Evolutionary conservation across 257 asterid species (phyloP).

Genomic region (Voacanga thouarsii): DNA sequence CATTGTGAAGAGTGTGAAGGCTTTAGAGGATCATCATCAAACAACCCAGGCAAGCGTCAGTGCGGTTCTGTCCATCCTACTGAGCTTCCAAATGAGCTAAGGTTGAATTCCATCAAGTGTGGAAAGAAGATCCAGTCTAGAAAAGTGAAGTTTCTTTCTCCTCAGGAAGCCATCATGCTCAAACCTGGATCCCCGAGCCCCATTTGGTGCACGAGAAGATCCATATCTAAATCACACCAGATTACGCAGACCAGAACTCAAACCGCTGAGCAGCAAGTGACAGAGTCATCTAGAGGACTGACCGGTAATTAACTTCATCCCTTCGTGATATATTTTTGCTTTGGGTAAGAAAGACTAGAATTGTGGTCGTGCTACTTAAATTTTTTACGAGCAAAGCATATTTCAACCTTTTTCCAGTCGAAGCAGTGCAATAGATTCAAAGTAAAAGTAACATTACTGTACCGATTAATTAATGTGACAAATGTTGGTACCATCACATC

Average conservation of each 20-base stretch:
- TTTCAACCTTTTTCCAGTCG: neutral
- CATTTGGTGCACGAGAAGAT: neutral
- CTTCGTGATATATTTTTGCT: neutral
- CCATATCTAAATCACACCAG: neutral
- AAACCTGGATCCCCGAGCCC: neutral
- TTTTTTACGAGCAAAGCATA: neutral
- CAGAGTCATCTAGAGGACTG: neutral
- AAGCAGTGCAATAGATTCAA: neutral
- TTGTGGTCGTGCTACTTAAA: neutral
- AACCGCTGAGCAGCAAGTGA: neutral
- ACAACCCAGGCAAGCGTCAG: neutral
- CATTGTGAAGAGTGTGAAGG: neutral
- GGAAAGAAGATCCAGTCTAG: conserved; percentile 47
- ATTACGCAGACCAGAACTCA: neutral
- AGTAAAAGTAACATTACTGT: neutral
- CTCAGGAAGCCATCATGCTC: conserved; percentile 33
- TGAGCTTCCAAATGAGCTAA: neutral
- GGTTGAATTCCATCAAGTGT: neutral
- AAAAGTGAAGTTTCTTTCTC: conserved; percentile 46
- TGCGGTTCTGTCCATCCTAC: neutral
- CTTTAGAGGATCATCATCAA: neutral
- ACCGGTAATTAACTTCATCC: neutral
- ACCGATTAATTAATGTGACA: neutral
- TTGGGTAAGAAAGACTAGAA: neutral
- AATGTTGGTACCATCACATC: neutral